Evolutionary conservation across 2,329 filamentous ascomycete genomes (phyloP).

Genomic region (Phaeosphaeria sp.): DNA sequence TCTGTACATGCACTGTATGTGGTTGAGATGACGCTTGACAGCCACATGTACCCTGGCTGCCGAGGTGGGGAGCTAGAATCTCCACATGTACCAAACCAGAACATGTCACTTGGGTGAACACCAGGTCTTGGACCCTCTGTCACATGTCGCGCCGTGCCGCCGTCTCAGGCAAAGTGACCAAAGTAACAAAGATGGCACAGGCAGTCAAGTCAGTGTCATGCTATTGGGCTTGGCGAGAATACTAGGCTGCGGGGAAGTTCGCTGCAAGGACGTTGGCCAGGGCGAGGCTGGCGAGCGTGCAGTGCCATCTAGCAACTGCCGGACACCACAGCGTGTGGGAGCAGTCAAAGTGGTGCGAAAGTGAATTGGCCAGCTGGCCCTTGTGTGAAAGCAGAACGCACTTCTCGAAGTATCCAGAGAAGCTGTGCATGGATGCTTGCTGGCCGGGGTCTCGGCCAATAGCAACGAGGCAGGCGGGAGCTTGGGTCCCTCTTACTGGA

Average conservation of each 20-base stretch:
- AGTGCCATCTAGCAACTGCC: not conserved
- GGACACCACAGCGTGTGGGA: slow-evolving; percentile 1
- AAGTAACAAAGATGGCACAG: not conserved
- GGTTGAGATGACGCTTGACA: not conserved
- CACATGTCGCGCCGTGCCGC: not conserved
- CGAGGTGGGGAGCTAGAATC: not conserved
- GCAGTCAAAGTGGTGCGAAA: not conserved
- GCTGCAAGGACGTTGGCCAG: not conserved
- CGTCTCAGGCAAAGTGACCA: not conserved
- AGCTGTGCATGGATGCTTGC: slow-evolving; percentile 13
- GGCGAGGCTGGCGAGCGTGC: not conserved
- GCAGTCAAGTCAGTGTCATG: not conserved
- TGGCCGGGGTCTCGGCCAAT: slow-evolving; percentile 4
- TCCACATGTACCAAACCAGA: not conserved
- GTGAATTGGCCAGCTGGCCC: slow-evolving; percentile 31
- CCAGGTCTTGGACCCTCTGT: not conserved
- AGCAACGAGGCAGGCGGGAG: slow-evolving; percentile 4
- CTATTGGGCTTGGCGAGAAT: not conserved
- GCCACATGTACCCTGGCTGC: not conserved
- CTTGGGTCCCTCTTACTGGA: slow-evolving; percentile 20
- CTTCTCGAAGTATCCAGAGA: slow-evolving; percentile 32
- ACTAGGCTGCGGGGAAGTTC: slow-evolving; percentile 4
- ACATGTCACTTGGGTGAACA: not conserved
- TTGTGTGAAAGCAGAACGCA: slow-evolving; percentile 9
- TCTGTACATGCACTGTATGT: not conserved